Percentiles rank a stretch among this genome's conserved stretches.
These are phyloP conservation scores for Parathielavia hyrcaniae DNA, from an alignment of 495 filamentous ascomycete genomes.

Conservation along the genomic window DNA sequence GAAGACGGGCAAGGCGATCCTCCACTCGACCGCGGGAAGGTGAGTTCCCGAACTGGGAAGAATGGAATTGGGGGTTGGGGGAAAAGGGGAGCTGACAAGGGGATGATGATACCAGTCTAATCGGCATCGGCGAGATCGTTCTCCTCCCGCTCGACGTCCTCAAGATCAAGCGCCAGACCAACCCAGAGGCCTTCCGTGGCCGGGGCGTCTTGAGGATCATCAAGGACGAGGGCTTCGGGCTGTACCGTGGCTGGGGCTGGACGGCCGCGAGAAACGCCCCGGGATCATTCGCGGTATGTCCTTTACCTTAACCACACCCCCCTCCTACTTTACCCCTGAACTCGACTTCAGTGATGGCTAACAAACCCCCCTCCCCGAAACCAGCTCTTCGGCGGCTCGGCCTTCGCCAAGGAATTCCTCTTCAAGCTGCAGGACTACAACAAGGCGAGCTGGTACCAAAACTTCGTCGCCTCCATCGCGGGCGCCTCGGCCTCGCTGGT, in stretches of 20 bases:
- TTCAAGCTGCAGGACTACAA: constrained; percentile 89
- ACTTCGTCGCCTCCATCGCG: constrained; percentile 93
- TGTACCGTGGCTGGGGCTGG: constrained; percentile 96
- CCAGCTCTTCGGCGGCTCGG: constrained; percentile 95
- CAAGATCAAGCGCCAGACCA: constrained; percentile 99
- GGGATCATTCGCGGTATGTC: constrained; percentile 86
- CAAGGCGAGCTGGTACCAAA: constrained; percentile 86
- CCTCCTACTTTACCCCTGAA: too few species aligned
- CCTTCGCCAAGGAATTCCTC: constrained; percentile 96
- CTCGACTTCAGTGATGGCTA: too few species aligned
- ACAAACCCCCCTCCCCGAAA: too few species aligned
- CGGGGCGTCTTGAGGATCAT: constrained; percentile 87
- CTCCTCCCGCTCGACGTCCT: constrained; percentile 92
- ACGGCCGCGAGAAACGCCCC: constrained; percentile 96
- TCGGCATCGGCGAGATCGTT: constrained; percentile 95
- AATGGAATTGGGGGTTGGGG: background rate
- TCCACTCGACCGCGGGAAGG: constrained; percentile 95
- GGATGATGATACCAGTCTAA: constrained; percentile 46
- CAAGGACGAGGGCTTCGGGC: constrained; percentile 85
- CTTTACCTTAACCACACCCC: too few species aligned
- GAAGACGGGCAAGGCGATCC: constrained; percentile 95
- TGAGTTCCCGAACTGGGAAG: constrained; percentile 25
- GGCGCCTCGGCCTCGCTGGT: constrained; percentile 88
- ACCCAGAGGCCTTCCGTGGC: constrained; percentile 95
- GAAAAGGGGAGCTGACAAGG: constrained; percentile 28